Evolutionary conservation across 495 filamentous ascomycete species (phyloP).

Genomic region (Neurospora sp.): DNA sequence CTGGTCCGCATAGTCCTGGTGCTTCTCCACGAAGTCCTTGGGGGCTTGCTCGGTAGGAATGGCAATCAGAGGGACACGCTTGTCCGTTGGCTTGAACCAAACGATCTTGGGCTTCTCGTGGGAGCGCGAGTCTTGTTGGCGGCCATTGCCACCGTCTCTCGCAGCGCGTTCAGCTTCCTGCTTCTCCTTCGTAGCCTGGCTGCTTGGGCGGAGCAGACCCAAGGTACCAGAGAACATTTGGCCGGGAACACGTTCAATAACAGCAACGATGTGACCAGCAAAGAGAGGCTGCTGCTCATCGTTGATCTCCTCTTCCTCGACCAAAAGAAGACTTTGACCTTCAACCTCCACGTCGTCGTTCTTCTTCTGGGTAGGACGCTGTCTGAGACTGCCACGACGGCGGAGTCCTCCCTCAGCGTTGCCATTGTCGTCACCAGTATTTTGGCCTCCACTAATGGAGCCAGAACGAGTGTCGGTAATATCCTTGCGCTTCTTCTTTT

Average conservation of each 20-base stretch:
- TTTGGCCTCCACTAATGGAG: constrained; percentile 57
- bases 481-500: constrained; percentile 99
- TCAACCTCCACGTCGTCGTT: constrained; percentile 99
- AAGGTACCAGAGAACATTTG: constrained; percentile 99
- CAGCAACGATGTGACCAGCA: constrained; percentile 92
- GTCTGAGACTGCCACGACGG: constrained; percentile 84
- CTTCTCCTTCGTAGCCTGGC: constrained; percentile 98
- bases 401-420: constrained; percentile 74
- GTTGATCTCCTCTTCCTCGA: constrained; percentile 97
- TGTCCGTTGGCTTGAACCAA: constrained; percentile 99
- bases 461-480: constrained; percentile 81
- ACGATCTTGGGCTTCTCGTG: constrained; percentile 99
- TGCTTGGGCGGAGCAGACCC: constrained; percentile 87
- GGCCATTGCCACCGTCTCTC: constrained; percentile 69
- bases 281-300: constrained; percentile 97
- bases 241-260: constrained; percentile 91
- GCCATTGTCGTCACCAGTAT: constrained; percentile 55
- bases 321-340: constrained; percentile 89
- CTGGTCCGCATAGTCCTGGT: constrained; percentile 91
- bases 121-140: constrained; percentile 65
- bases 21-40: constrained; percentile 95
- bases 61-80: constrained; percentile 93
- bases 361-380: constrained; percentile 98
- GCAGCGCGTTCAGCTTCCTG: constrained; percentile 93
- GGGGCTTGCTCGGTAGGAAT: constrained; percentile 98